Percentiles rank a stretch among this genome's conserved stretches.
Evolutionary conservation across 805 yeast genomes (phyloP).

Genomic region (Kluyveromyces lactis): DNA sequence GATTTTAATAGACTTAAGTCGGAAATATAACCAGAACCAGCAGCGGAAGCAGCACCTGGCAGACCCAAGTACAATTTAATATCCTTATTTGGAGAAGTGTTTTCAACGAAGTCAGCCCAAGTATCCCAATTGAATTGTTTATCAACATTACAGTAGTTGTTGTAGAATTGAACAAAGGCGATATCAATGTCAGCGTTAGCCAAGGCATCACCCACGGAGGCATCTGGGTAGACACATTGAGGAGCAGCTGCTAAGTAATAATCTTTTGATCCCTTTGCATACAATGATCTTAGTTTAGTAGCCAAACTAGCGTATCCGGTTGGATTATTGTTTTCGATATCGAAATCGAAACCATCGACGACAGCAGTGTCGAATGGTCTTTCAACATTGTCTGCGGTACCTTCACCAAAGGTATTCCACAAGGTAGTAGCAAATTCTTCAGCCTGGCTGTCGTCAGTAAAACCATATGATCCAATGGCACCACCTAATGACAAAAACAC

Average conservation of each 20-base stretch:
- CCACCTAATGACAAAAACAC: constrained; percentile 73
- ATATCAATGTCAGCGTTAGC: constrained; percentile 61
- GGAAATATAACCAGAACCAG: constrained; percentile 55
- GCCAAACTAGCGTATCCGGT: constrained; percentile 64
- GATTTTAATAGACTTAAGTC: constrained; percentile 31
- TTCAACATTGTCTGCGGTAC: constrained; percentile 39
- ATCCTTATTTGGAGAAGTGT: constrained; percentile 54
- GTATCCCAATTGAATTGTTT: constrained; percentile 57
- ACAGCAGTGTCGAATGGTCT: constrained; percentile 65
- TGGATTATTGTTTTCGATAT: constrained; percentile 59
- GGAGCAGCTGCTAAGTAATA: constrained; percentile 87
- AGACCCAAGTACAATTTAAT: constrained; percentile 68
- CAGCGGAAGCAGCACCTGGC: constrained; percentile 55
- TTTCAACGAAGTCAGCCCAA: constrained; percentile 59
- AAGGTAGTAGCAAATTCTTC: constrained; percentile 48
- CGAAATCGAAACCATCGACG: constrained; percentile 91
- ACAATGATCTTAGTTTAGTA: constrained; percentile 41
- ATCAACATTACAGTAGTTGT: constrained; percentile 63
- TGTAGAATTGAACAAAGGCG: constrained; percentile 83
- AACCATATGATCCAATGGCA: constrained; percentile 74
- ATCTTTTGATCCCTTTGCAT: constrained; percentile 44
- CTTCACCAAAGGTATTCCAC: constrained; percentile 59
- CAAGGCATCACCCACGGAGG: constrained; percentile 49
- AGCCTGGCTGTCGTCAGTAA: constrained; percentile 74
- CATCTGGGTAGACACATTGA: constrained; percentile 85